Conservation (phyloP, 805 yeast genomes). For the Yarrowia sp. region DNA sequence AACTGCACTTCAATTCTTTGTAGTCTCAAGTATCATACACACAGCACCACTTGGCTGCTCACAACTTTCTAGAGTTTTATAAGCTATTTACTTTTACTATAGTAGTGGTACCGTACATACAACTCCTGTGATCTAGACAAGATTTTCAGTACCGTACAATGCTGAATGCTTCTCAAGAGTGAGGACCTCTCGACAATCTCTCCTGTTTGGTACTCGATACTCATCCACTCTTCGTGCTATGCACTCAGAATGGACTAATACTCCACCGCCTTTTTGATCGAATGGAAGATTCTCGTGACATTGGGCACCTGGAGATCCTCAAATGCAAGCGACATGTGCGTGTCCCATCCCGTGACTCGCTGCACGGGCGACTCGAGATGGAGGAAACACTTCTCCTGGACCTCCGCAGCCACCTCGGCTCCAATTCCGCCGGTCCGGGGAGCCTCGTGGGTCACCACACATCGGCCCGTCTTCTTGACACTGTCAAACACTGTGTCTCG, state of each 20-base stretch:
- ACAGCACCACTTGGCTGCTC: no score
- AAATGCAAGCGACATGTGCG: slow-evolving; percentile 94
- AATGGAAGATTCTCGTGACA: slow-evolving; percentile 49
- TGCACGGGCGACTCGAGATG: slow-evolving; percentile 93
- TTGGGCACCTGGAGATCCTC: slow-evolving; percentile 98
- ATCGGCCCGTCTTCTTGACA: slow-evolving; percentile 86
- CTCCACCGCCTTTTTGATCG: slow-evolving; percentile 46
- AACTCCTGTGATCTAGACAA: no score
- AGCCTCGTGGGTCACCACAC: slow-evolving; percentile 86
- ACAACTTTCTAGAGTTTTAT: no score
- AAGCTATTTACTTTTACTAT: no score
- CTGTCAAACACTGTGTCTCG: slow-evolving; percentile 78
- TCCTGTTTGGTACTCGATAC: background rate
- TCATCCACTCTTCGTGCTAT: background rate
- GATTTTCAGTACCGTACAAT: no score
- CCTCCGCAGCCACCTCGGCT: slow-evolving; percentile 91
- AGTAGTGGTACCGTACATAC: no score
- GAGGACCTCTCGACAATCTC: no score
- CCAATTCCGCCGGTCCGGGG: slow-evolving; percentile 94
- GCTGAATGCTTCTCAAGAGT: no score
- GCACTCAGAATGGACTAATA: slow-evolving; percentile 41
- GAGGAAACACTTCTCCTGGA: slow-evolving; percentile 93
- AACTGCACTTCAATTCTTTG: no score
- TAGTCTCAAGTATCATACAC: no score
- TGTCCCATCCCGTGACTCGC: slow-evolving; percentile 96